Conservation (phyloP, 331 rosid genomes). For the Malus hybrid region DNA sequence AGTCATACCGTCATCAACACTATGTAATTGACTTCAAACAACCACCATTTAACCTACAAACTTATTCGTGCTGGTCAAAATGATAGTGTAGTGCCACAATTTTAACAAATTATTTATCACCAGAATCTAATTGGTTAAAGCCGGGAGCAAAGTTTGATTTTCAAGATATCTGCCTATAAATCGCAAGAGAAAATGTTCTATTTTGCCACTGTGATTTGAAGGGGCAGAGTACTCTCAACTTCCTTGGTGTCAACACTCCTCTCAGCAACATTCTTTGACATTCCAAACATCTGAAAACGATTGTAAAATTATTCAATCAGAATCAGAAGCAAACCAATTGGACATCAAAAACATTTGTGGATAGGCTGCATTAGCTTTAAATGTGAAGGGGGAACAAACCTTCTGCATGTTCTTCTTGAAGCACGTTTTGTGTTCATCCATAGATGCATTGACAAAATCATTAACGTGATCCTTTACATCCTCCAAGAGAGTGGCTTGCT, state of each 20-base stretch:
- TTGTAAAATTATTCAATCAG: background rate
- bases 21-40: background rate
- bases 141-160: background rate
- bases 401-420: slow-evolving; percentile 35
- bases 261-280: slow-evolving; percentile 45
- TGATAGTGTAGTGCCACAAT: background rate
- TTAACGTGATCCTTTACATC: slow-evolving; percentile 81
- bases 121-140: background rate
- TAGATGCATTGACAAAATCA: slow-evolving; percentile 65
- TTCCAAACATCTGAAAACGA: slow-evolving; percentile 37
- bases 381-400: slow-evolving; percentile 11
- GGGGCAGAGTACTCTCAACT: slow-evolving; percentile 42
- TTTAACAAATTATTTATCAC: background rate
- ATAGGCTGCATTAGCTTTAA: background rate
- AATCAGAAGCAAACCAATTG: background rate
- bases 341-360: background rate
- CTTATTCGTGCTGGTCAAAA: background rate
- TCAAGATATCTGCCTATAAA: background rate
- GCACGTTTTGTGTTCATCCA: slow-evolving; percentile 52
- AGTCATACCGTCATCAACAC: background rate
- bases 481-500: slow-evolving; percentile 65
- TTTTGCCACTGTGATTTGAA: slow-evolving; percentile 28
- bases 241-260: slow-evolving; percentile 26
- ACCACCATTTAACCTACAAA: background rate
- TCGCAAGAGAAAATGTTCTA: slow-evolving; percentile 4